These are phyloP conservation scores for Thermoascus crustaceus DNA, from an alignment of 2,329 filamentous ascomycete genomes.

Conservation along the genomic window DNA sequence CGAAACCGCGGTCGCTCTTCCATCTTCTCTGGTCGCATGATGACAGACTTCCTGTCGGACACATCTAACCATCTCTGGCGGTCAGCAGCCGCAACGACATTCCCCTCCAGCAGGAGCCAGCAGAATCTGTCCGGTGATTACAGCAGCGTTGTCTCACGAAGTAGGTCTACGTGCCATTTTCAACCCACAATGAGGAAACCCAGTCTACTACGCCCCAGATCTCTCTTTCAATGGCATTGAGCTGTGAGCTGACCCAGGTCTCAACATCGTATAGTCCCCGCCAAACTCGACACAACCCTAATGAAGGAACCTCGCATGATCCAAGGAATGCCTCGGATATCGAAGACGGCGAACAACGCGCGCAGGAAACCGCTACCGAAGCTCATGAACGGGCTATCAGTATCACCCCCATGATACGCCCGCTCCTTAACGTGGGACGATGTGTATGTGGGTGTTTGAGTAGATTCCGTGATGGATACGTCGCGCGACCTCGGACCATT, in stretches of 20 bases:
- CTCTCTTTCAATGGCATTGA: no score
- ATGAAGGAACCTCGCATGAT: conserved; percentile 91
- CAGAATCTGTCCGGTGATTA: conserved; percentile 42
- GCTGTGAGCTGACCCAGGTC: no score
- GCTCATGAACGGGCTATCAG: conserved; percentile 33
- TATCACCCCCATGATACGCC: conserved; percentile 24
- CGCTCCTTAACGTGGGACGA: no score
- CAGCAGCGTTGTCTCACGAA: conserved; percentile 42
- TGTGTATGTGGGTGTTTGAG: no score
- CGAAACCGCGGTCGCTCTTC: conserved; percentile 53
- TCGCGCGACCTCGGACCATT: no score
- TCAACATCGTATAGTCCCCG: conserved; percentile 56
- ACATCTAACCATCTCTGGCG: conserved; percentile 58
- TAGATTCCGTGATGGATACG: no score
- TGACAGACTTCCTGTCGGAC: conserved; percentile 52
- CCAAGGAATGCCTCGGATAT: conserved; percentile 68
- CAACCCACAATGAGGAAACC: no score
- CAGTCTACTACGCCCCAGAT: no score
- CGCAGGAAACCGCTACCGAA: conserved; percentile 36
- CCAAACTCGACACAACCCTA: conserved; percentile 72
- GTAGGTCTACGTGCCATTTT: conserved; percentile 33
- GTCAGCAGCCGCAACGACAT: conserved; percentile 51
- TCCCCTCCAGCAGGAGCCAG: conserved; percentile 43
- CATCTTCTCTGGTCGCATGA: conserved; percentile 44
- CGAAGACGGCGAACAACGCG: conserved; percentile 36